Conservation (phyloP, 768 basidiomycete genomes). For the Mrakia gelida region DNA sequence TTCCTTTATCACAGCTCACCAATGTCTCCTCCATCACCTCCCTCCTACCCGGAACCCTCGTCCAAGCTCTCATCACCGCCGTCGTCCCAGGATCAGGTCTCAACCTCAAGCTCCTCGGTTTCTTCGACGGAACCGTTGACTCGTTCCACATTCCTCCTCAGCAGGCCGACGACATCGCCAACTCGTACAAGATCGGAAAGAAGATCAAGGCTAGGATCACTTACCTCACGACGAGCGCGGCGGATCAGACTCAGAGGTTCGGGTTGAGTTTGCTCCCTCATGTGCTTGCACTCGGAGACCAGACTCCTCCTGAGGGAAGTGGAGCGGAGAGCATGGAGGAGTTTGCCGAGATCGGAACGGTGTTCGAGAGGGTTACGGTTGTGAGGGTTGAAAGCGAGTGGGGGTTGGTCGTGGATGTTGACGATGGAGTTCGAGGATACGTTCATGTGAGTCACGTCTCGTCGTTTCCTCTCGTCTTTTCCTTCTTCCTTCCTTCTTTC, state of each 20-base stretch:
- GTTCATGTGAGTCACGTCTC: constrained; percentile 66
- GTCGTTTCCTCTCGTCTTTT: background rate
- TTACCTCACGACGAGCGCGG: constrained; percentile 55
- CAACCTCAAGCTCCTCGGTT: constrained; percentile 82
- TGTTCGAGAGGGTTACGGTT: constrained; percentile 69
- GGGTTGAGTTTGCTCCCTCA: constrained; percentile 73
- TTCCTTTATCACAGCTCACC: constrained; percentile 53
- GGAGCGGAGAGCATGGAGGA: constrained; percentile 48
- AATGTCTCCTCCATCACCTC: constrained; percentile 74
- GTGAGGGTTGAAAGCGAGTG: constrained; percentile 70
- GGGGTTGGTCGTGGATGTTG: constrained; percentile 68
- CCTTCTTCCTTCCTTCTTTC: background rate
- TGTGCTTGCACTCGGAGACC: constrained; percentile 54
- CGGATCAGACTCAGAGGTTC: constrained; percentile 57
- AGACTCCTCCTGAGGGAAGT: constrained; percentile 35
- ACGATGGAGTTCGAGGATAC: constrained; percentile 66
- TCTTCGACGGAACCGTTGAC: constrained; percentile 86
- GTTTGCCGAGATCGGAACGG: constrained; percentile 67
- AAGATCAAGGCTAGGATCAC: constrained; percentile 75
- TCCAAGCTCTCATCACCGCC: constrained; percentile 74
- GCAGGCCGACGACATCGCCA: constrained; percentile 39
- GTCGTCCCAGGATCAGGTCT: constrained; percentile 63
- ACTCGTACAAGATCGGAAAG: constrained; percentile 47
- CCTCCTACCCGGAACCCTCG: constrained; percentile 77
- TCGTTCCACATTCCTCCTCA: constrained; percentile 60